Evolutionary conservation across 441 rosid species (phyloP).

Genomic region (Croton setiger): DNA sequence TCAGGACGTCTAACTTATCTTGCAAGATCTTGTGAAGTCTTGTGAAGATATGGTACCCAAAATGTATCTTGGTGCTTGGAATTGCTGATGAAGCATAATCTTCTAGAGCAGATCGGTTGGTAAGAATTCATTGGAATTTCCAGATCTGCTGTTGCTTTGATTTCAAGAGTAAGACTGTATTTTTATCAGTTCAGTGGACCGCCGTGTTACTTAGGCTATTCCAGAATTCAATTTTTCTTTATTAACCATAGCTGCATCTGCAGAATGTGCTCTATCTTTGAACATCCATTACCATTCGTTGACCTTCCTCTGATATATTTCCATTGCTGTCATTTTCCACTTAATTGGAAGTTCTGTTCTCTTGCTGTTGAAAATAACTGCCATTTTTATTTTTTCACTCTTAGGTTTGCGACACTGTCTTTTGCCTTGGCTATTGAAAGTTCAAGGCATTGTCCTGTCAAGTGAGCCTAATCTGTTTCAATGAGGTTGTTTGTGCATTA

Average conservation of each 20-base stretch:
- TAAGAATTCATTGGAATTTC: background rate
- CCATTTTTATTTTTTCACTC: conserved; percentile 11
- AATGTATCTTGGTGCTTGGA: background rate
- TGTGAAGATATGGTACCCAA: background rate
- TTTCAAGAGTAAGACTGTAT: background rate
- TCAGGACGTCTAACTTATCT: background rate
- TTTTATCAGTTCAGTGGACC: background rate
- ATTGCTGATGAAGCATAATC: background rate
- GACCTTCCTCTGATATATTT: background rate
- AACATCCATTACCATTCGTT: background rate
- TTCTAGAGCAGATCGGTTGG: background rate
- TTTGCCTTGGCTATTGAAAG: conserved; percentile 3
- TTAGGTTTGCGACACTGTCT: background rate
- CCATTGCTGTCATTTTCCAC: conserved; percentile 1
- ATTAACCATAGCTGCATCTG: background rate
- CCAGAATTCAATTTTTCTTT: background rate
- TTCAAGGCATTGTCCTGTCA: background rate
- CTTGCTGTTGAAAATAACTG: conserved; percentile 9
- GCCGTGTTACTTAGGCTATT: too few relatives aligned
- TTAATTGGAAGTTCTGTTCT: background rate
- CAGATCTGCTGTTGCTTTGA: background rate
- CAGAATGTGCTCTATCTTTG: background rate
- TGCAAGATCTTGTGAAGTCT: background rate
- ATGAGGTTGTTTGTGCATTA: conserved; percentile 20
- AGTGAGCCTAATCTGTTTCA: conserved; percentile 20